A percentile compares a stretch with the other conserved stretches of the same genome.
phyloP scores from a whole-genome alignment of 1,284 basidiomycete species.

The Apiotrichum gracile region DNA sequence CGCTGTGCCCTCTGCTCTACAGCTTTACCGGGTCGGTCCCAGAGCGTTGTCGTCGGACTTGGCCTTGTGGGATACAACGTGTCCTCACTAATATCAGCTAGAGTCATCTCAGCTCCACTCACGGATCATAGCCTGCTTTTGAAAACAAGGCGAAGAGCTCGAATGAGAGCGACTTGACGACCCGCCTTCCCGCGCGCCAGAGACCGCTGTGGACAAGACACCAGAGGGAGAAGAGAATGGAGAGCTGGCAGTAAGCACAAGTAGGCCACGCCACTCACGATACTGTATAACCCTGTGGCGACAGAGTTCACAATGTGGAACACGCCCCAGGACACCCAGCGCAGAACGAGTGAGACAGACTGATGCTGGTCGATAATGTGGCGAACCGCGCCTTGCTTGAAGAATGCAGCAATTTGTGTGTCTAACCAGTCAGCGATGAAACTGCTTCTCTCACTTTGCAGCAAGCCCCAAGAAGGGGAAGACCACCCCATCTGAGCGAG shows the following conservation, averaged over 20 bases:
- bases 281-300: background rate
- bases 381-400: too few species aligned
- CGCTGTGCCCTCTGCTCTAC: background rate
- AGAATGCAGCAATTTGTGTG: too few species aligned
- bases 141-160: background rate
- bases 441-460: too few species aligned
- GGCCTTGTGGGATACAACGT: background rate
- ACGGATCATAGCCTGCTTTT: background rate
- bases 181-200: background rate
- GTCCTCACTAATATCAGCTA: background rate
- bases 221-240: background rate
- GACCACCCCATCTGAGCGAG: background rate
- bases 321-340: too few species aligned
- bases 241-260: background rate
- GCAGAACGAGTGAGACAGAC: too few species aligned
- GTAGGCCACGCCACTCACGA: background rate
- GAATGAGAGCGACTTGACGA: background rate
- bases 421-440: too few species aligned
- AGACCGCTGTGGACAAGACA: slow-evolving; percentile 1
- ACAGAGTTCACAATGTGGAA: too few species aligned
- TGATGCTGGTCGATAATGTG: too few species aligned
- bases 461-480: background rate
- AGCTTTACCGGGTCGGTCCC: background rate
- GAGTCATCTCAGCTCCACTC: background rate
- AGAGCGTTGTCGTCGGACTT: background rate